Evolutionary conservation across 208 protist species (phyloP), one percentile per base, ranked within the genome.

Genomic region (Wallacemonas sp.): DNA sequence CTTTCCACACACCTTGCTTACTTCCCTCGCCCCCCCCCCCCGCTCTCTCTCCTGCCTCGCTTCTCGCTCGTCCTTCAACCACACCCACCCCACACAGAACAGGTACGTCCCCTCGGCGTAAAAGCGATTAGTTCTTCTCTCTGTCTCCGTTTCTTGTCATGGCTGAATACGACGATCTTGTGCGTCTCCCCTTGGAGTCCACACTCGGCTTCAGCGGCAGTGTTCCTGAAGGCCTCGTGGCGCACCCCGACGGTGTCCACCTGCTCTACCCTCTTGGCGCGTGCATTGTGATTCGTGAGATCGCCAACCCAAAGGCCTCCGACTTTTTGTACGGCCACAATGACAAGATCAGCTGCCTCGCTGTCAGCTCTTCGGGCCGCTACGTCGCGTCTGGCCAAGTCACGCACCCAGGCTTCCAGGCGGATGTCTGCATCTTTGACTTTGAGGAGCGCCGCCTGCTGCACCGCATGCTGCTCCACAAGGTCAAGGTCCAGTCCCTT

Each of bases 321-420:
- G 80, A 97, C 41, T 98, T 98, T 56, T 70, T 98, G 19, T 90
- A 94, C 61, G 97, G 97, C 8, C 96, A 99, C 86, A 97, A 93
- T 46, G 92, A 98, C 74, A 86, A 87, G 47, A 94, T 99, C 64
- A 96, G 89, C 71, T 98, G 95, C 72, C 66, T 99, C 29, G 76
- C 94, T 1, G 83, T 98, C 23, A 98, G 93, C 70, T 62, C 58
- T 1, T 84, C 77, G 21, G 97, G 97, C 23, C 83, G 90, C 49
- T 98, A 95, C 68, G 74, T 98, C 14, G 97, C 96, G 19, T 97
- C 95, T 0, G 97, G 97, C 0, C 94, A 98, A 80, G 72, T 92
- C 39, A 98, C 95, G 3, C 92, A 98, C 80, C 91, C 95, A 14
- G 97, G 97, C 23, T 98, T 98, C 66, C 83, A 98, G 71, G 94